phyloP scores from a whole-genome alignment of 495 filamentous ascomycete genomes.

The Saxispiralis lemnorum region DNA sequence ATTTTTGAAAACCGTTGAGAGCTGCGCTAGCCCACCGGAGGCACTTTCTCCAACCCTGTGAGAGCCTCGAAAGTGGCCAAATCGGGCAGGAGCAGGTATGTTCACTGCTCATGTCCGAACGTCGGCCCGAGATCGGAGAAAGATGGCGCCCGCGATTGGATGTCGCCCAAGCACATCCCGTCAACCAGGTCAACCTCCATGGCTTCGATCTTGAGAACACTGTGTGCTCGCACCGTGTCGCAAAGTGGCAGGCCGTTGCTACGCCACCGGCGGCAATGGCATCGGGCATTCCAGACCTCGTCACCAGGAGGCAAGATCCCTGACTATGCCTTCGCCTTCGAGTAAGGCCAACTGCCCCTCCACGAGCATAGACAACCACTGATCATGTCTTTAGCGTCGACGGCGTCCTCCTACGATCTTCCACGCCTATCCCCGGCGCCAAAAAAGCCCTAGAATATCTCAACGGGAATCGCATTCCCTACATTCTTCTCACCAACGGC shows the following conservation, averaged over 20 bases:
- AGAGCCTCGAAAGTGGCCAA: no score
- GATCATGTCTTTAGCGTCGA: conserved; percentile 48
- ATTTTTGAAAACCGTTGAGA: no score
- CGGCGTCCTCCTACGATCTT: conserved; percentile 80
- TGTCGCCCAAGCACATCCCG: no score
- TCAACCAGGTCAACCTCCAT: no score
- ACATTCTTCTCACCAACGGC: conserved; percentile 78
- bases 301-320: conserved; percentile 22
- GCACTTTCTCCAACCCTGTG: no score
- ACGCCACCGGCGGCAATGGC: neutral
- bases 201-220: no score
- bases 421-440: conserved; percentile 64
- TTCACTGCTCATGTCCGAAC: no score
- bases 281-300: conserved; percentile 10
- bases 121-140: no score
- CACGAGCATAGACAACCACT: neutral
- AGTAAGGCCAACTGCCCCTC: conserved; percentile 32
- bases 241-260: neutral
- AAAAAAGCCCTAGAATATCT: conserved; percentile 55
- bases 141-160: no score
- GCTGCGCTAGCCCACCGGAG: no score
- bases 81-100: no score
- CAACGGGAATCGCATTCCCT: conserved; percentile 53
- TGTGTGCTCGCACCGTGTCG: no score
- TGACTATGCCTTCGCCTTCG: conserved; percentile 68